Conservation (phyloP, 2,329 filamentous ascomycete species). For the Aspergillus pseudotamarii region DNA sequence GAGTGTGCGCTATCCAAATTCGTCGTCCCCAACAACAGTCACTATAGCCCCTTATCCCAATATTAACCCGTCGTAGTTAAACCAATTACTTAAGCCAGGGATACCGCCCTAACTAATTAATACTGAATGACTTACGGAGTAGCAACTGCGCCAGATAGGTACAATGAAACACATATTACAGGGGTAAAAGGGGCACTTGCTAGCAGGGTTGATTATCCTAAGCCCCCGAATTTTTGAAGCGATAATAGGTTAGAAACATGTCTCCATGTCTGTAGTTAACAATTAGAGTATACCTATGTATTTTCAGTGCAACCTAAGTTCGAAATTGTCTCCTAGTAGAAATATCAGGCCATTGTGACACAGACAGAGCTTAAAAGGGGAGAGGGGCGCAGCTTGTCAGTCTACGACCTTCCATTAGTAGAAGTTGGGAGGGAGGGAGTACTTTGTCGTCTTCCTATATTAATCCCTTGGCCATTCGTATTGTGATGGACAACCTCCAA, state of each 20-base stretch:
- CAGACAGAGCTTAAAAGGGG: background rate
- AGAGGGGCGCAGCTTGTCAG: background rate
- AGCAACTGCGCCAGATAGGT: background rate
- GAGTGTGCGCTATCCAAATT: background rate
- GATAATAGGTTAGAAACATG: conserved; percentile 10
- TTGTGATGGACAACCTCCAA: background rate
- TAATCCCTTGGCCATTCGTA: background rate
- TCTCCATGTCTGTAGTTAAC: background rate
- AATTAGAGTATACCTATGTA: background rate
- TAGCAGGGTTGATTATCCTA: conserved; percentile 18
- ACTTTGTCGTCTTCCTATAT: background rate
- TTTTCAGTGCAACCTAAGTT: conserved; percentile 1
- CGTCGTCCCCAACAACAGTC: background rate
- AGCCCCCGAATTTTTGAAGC: conserved; percentile 8
- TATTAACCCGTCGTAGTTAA: conserved; percentile 4
- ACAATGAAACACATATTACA: background rate
- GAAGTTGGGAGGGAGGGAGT: background rate
- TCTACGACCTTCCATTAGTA: background rate
- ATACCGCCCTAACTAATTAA: background rate
- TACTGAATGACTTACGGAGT: background rate
- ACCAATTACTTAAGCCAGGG: background rate
- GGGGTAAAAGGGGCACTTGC: conserved; percentile 17
- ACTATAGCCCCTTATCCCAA: background rate
- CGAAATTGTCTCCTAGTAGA: background rate
- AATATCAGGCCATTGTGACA: conserved; percentile 4